phyloP scores from a whole-genome alignment of 1,284 basidiomycete genomes.

The Austroboletus niveus region DNA sequence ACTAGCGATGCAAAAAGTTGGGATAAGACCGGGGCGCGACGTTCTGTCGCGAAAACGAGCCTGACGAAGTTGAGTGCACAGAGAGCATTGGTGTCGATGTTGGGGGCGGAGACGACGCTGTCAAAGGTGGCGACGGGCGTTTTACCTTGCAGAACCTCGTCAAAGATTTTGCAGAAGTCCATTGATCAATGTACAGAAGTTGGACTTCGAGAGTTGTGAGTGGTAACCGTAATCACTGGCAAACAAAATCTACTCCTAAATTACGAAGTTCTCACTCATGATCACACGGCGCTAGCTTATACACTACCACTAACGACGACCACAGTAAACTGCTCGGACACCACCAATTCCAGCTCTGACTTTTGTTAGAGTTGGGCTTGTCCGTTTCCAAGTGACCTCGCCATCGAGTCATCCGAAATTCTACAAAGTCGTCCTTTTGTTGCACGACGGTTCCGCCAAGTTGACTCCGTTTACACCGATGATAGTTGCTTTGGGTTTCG shows the following conservation, averaged over 20 bases:
- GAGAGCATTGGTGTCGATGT: slow-evolving; percentile 46
- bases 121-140: slow-evolving; percentile 37
- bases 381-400: no score
- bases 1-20: slow-evolving; percentile 38
- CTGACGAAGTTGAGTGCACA: slow-evolving; percentile 58
- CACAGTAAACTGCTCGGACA: no score
- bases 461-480: slow-evolving; percentile 7
- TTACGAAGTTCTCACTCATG: no score
- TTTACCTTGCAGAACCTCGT: slow-evolving; percentile 22
- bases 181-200: slow-evolving; percentile 3
- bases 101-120: slow-evolving; percentile 39
- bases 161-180: slow-evolving; percentile 19
- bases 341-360: no score
- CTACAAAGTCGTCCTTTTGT: neutral
- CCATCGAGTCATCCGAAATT: no score
- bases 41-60: slow-evolving; percentile 40
- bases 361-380: no score
- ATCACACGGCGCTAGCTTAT: no score
- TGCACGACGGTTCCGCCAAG: no score
- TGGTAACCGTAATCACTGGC: no score
- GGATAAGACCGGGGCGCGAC: slow-evolving; percentile 28
- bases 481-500: slow-evolving; percentile 21
- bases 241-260: no score
- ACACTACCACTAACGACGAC: no score
- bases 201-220: neutral